Percentiles rank a stretch among this genome's conserved stretches.
These are phyloP conservation scores for Xylaria castorea DNA, from an alignment of 495 filamentous ascomycete genomes.

Conservation along the genomic window DNA sequence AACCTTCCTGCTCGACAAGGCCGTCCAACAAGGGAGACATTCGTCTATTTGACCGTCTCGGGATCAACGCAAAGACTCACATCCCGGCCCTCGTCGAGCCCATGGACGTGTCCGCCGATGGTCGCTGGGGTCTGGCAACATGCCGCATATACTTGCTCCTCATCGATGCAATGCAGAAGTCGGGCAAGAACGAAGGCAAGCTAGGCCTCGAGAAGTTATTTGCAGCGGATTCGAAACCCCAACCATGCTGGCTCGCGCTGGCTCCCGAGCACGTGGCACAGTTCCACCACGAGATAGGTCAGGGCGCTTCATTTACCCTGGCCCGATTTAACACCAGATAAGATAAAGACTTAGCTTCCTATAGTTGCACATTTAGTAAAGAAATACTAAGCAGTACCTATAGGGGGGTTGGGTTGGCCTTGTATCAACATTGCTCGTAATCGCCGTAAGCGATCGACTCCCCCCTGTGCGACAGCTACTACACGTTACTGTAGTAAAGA, in stretches of 20 bases:
- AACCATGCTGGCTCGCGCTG: slow-evolving; percentile 86
- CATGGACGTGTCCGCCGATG: slow-evolving; percentile 94
- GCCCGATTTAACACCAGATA: slow-evolving; percentile 97
- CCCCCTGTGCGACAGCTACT: too few relatives aligned
- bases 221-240: slow-evolving; percentile 88
- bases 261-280: slow-evolving; percentile 92
- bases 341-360: too few relatives aligned
- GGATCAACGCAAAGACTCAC: slow-evolving; percentile 96
- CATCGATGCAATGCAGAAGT: slow-evolving; percentile 87
- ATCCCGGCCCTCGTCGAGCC: slow-evolving; percentile 95
- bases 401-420: too few relatives aligned
- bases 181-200: slow-evolving; percentile 96
- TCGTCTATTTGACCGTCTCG: slow-evolving; percentile 92
- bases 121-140: slow-evolving; percentile 94
- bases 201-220: slow-evolving; percentile 97
- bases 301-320: slow-evolving; percentile 82
- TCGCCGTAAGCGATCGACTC: too few relatives aligned
- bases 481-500: too few relatives aligned
- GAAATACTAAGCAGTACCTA: too few relatives aligned
- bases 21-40: slow-evolving; percentile 97
- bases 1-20: slow-evolving; percentile 91
- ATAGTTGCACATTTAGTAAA: too few relatives aligned
- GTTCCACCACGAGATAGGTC: slow-evolving; percentile 92
- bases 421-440: too few relatives aligned
- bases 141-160: slow-evolving; percentile 94